Conservation (phyloP, 2,329 filamentous ascomycete genomes). For the Fusarium sublunatum region DNA sequence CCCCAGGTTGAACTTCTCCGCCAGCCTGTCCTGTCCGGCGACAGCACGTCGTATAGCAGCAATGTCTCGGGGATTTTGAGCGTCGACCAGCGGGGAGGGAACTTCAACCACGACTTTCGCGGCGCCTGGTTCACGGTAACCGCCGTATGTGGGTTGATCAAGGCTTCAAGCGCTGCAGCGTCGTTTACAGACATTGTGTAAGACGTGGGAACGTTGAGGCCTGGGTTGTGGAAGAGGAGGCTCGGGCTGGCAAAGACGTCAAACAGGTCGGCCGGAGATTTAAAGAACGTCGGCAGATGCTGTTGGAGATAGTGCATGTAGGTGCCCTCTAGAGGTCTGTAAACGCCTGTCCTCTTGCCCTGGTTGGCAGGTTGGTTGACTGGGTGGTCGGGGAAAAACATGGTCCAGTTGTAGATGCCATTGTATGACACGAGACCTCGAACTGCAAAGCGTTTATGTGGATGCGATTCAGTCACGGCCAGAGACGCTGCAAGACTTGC, state of each 20-base stretch:
- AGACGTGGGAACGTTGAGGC: constrained; percentile 57
- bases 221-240: constrained; percentile 68
- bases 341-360: constrained; percentile 27
- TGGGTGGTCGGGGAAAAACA: constrained; percentile 65
- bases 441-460: constrained; percentile 58
- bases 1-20: constrained; percentile 37
- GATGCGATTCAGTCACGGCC: constrained; percentile 65
- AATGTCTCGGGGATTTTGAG: constrained; percentile 63
- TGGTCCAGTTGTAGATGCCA: constrained; percentile 74
- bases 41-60: constrained; percentile 57
- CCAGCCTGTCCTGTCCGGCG: constrained; percentile 28
- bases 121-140: constrained; percentile 44
- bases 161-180: constrained; percentile 39
- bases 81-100: constrained; percentile 60
- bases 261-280: constrained; percentile 61
- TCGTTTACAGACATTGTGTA: constrained; percentile 55
- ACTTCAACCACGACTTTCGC: constrained; percentile 58
- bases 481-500: constrained; percentile 67
- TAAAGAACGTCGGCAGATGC: constrained; percentile 59
- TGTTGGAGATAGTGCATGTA: constrained; percentile 54
- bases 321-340: constrained; percentile 46
- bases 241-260: constrained; percentile 69
- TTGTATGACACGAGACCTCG: constrained; percentile 67
- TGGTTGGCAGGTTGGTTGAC: constrained; percentile 50
- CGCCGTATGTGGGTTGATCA: constrained; percentile 38